Evolutionary conservation across 2,329 filamentous ascomycete species (phyloP).

Genomic region (Rutstroemia sp.): DNA sequence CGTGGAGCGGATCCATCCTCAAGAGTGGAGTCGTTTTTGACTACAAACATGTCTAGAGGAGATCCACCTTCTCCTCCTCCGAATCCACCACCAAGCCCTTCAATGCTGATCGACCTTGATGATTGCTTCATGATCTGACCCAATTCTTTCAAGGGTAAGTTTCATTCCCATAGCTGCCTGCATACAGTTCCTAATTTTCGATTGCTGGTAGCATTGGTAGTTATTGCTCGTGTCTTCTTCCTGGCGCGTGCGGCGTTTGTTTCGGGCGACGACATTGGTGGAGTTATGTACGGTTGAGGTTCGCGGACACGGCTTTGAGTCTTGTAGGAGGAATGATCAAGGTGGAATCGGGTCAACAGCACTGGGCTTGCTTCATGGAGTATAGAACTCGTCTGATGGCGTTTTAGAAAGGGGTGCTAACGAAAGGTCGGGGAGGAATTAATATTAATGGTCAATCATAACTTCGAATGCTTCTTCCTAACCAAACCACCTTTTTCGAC

Average conservation of each 20-base stretch:
- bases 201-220: background rate
- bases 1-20: background rate
- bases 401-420: background rate
- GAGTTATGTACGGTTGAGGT: background rate
- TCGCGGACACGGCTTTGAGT: too few relatives aligned
- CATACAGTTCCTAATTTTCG: background rate
- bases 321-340: too few relatives aligned
- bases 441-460: conserved; percentile 29
- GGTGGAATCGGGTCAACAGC: background rate
- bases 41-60: conserved; percentile 28
- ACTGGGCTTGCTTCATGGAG: background rate
- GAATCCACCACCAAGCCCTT: conserved; percentile 33
- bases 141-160: conserved; percentile 10
- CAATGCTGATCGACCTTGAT: conserved; percentile 14
- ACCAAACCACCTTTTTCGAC: conserved; percentile 56
- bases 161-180: background rate
- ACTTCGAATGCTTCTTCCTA: conserved; percentile 36
- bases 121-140: conserved; percentile 4
- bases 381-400: conserved; percentile 4
- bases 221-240: background rate
- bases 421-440: background rate
- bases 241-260: background rate
- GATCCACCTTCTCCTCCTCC: conserved; percentile 35
- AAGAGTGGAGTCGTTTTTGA: background rate
- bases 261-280: background rate